These are phyloP conservation scores for Epichloe elymi DNA, from an alignment of 2,329 filamentous ascomycete genomes.

Conservation along the genomic window DNA sequence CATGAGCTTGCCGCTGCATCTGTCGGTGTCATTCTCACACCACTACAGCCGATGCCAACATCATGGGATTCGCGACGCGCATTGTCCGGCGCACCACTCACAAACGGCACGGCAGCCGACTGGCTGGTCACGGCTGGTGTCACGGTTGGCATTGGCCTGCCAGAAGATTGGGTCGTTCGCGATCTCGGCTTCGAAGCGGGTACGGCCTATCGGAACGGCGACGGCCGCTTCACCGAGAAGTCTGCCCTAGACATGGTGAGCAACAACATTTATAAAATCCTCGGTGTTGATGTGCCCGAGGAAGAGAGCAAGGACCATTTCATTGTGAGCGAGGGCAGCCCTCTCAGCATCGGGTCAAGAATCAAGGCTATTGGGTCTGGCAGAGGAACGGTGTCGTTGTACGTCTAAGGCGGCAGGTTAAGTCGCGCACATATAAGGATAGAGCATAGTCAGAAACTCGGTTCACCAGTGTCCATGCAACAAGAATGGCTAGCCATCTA, in stretches of 20 bases:
- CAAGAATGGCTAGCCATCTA: too few relatives aligned
- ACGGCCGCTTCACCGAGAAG: constrained; percentile 37
- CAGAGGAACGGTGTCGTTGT: constrained; percentile 21
- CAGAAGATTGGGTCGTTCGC: constrained; percentile 49
- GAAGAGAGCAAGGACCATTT: constrained; percentile 32
- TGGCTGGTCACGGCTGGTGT: constrained; percentile 46
- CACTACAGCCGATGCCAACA: constrained; percentile 39
- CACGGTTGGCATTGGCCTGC: constrained; percentile 40
- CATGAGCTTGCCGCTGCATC: constrained; percentile 40
- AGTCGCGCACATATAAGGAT: too few relatives aligned
- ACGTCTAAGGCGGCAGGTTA: constrained; percentile 14
- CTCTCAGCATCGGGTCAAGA: constrained; percentile 43
- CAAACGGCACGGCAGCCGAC: constrained; percentile 50
- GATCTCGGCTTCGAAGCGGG: constrained; percentile 48
- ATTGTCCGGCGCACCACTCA: constrained; percentile 50
- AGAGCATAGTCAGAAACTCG: too few relatives aligned
- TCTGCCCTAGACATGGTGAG: constrained; percentile 45
- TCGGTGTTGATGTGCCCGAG: constrained; percentile 31
- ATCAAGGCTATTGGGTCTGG: constrained; percentile 37
- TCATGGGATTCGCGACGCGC: constrained; percentile 50
- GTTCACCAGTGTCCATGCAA: too few relatives aligned
- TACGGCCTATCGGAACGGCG: constrained; percentile 42
- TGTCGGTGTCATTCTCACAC: constrained; percentile 47
- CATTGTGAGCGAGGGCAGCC: constrained; percentile 49
- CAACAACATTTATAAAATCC: constrained; percentile 41